Conservation (phyloP, 1,139 yeast genomes). For the Saccharomycopsis hybrid region DNA sequence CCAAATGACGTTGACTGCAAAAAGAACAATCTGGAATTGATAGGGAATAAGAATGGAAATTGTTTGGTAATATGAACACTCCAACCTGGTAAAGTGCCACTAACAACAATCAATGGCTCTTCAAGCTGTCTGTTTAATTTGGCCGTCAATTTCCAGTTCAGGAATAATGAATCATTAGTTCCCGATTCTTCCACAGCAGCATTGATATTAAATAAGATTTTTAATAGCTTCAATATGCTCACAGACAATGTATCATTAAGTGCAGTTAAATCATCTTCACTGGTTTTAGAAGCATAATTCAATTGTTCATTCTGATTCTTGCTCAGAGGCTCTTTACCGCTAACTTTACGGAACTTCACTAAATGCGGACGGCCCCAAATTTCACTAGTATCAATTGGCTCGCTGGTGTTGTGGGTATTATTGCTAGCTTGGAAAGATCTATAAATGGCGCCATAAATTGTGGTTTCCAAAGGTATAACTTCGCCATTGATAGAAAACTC, state of each 20-base stretch:
- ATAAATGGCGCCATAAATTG: slow-evolving; percentile 76
- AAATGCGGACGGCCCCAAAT: slow-evolving; percentile 56
- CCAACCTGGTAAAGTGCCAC: slow-evolving; percentile 88
- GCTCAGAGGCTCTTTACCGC: slow-evolving; percentile 24
- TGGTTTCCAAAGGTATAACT: slow-evolving; percentile 58
- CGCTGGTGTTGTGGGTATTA: slow-evolving; percentile 22
- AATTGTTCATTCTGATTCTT: slow-evolving; percentile 20
- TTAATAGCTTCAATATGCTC: slow-evolving; percentile 49
- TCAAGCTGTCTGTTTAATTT: slow-evolving; percentile 83
- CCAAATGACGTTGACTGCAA: slow-evolving; percentile 90
- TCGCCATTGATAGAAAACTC: slow-evolving; percentile 62
- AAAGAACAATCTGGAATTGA: slow-evolving; percentile 72
- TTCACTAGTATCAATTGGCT: slow-evolving; percentile 37
- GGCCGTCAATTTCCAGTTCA: slow-evolving; percentile 80
- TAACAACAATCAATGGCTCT: slow-evolving; percentile 82
- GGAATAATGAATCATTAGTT: slow-evolving; percentile 39
- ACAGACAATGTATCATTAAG: slow-evolving; percentile 41
- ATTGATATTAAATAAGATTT: slow-evolving; percentile 26
- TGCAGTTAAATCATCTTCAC: slow-evolving; percentile 30
- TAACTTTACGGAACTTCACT: slow-evolving; percentile 45
- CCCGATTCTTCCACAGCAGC: slow-evolving; percentile 35
- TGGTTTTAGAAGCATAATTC: slow-evolving; percentile 16
- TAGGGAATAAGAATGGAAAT: slow-evolving; percentile 79
- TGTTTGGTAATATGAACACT: slow-evolving; percentile 61
- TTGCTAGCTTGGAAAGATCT: slow-evolving; percentile 40